Evolutionary conservation across 2,329 filamentous ascomycete species (phyloP), one percentile per base, ranked within the genome.

Genomic region (Colletotrichum echinochloae): DNA sequence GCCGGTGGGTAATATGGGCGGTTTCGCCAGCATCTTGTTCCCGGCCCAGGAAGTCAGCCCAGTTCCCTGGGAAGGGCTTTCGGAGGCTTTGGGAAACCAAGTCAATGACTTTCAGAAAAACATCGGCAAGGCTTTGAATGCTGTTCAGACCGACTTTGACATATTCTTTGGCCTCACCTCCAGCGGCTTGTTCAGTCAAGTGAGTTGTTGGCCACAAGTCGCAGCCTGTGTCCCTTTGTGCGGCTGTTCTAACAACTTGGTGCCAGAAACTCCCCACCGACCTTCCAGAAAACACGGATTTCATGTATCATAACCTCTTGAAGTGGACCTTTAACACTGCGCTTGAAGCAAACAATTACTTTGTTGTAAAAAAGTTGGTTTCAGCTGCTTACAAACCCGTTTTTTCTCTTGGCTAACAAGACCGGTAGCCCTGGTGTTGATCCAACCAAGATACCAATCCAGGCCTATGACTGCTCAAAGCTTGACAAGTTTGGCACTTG

Each of bases 291-390:
- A 67, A 63, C 28, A 67, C 65, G 12, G 65, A 67, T 14, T 63
- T 49, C 20, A 67, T 67, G 59, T 67, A 63, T 18, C 65, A 67
- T 16, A 48, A 39, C 23, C 49, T 67, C 20, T 41, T 63, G 8
- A 67, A 56, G 39, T 67, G 59, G 59, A 52, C 41, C 0, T 33
- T 67, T 2, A 67, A 67, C 39, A 23, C 56, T 39, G 65, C 65
- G 3, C 30, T 67, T 26, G 35, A 39, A 12, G 14, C 49, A 39
- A 30, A 37, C 8, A 49, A 54, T 7, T 67, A 67, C 49, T 67
- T 67, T 35, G 59, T n/a, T 6, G 65, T 67, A 20, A 67, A 67
- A 49, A 67, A 67, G 65, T 67, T 11, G 2, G 59, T 63, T 14
- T 1, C 18, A 2, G 9, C n/a, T 12, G 9, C 44, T 30, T 12